phyloP scores from a whole-genome alignment of 257 asterid genomes.

The Penstemon davidsonii region DNA sequence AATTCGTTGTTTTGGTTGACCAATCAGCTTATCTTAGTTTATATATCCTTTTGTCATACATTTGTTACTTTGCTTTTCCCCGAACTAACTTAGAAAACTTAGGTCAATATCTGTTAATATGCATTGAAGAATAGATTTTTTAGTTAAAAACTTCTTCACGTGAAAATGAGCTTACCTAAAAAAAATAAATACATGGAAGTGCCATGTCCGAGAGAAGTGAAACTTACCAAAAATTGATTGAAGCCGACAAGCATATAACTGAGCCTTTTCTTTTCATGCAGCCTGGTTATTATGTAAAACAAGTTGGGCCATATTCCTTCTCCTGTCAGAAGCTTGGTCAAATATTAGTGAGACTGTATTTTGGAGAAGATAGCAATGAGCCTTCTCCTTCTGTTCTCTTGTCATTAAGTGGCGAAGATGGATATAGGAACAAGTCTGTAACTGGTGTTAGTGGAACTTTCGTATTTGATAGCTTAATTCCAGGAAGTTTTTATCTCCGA shows the following conservation, averaged over 20 bases:
- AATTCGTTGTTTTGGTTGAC: background rate
- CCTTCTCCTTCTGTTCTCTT: constrained; percentile 86
- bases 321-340: constrained; percentile 91
- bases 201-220: too few species aligned
- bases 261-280: constrained; percentile 43
- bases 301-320: constrained; percentile 66
- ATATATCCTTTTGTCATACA: constrained; percentile 10
- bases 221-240: too few species aligned
- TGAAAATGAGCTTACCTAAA: too few species aligned
- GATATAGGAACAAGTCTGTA: constrained; percentile 90
- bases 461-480: constrained; percentile 70
- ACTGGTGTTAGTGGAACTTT: constrained; percentile 82
- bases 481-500: constrained; percentile 95
- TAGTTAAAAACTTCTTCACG: background rate
- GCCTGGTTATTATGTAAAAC: constrained; percentile 88
- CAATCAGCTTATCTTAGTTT: background rate
- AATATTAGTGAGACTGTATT: constrained; percentile 67
- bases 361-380: constrained; percentile 62
- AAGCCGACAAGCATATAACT: background rate
- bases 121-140: background rate
- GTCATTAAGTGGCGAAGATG: constrained; percentile 97
- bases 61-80: background rate
- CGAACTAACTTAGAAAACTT: background rate
- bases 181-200: too few species aligned
- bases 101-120: background rate